phyloP scores from a whole-genome alignment of 169 alveolate species.

The Cryptosporidium viatorum region DNA sequence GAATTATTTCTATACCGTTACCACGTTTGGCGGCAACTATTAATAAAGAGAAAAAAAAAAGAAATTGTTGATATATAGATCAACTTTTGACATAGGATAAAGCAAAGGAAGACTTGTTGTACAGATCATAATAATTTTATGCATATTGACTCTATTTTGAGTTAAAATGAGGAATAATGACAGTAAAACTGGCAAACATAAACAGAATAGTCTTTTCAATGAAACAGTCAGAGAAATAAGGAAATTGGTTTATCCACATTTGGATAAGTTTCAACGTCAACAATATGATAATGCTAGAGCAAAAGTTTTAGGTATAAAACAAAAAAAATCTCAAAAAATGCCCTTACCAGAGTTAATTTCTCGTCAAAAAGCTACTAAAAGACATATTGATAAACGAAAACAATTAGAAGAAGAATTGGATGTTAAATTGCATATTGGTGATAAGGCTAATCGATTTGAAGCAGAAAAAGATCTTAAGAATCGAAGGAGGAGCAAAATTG shows the following conservation, averaged over 20 bases:
- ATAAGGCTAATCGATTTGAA: constrained; percentile 50
- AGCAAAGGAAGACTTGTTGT: neutral
- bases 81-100: neutral
- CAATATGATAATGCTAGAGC: constrained; percentile 63
- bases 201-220: constrained; percentile 27
- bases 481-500: neutral
- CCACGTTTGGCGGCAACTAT: neutral
- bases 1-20: neutral
- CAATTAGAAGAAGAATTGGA: constrained; percentile 37
- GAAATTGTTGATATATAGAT: neutral
- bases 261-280: constrained; percentile 66
- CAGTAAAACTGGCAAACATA: neutral
- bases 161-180: neutral
- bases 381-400: constrained; percentile 60
- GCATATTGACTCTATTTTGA: neutral
- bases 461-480: constrained; percentile 31
- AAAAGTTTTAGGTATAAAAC: constrained; percentile 55
- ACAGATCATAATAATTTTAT: neutral
- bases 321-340: constrained; percentile 63
- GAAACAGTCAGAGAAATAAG: constrained; percentile 66
- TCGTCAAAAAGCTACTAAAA: constrained; percentile 65
- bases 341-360: constrained; percentile 66
- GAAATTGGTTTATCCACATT: constrained; percentile 72
- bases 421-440: constrained; percentile 30
- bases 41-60: neutral